Base-by-base conservation (phyloP, 1,284 basidiomycete species). In the Sporisorium scitamineum region DNA sequence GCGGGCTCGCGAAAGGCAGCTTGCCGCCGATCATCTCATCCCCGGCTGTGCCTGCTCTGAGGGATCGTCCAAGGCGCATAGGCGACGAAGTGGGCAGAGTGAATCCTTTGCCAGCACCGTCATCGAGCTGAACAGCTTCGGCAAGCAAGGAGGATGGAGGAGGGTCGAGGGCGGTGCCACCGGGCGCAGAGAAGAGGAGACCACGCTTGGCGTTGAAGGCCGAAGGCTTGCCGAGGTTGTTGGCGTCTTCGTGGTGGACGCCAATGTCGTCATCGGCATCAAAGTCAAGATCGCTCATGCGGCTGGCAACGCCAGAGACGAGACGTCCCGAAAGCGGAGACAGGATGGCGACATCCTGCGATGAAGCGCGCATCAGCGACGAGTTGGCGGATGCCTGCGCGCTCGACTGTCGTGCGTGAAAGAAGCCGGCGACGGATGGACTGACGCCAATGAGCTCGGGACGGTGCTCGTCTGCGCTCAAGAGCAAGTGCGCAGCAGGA, bases 371-470 rank as follows among this genome's bases (percentile, higher is more conserved):
- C 69, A 71, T 67, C 39, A 76, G 61, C 34, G 62, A 71, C 31
- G 68, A 63, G 54, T 76, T 65, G 18, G 32, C 61, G 2, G 64
- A 61, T 11, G 64, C 73, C 24, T 74, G 67, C 2, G 67, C 55
- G 47, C 70, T 78, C 16, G 54, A 41, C 53, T 70, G 68, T 14
- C 75, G 32, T 14, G 71, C 70, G 29, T 78, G 70, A 54, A 70
- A 74, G 56, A 74, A 61, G 47, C 62, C 56, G 41, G 67, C 71
- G 6, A 78, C 69, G 22, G 67, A 70, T n/a, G 75, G 72, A 39
- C 70, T 73, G 63, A 73, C 71, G 26, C 75, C 70, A 27, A 71
- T 68, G 39, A 76, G 63, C 54, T 76, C 73, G 4, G 73, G 73
- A 13, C 69, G 61, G 41, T 54, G 45, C 44, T 76, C 73, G 42